These are phyloP conservation scores for Tetrahymena borealis DNA, from an alignment of 73 alveolate genomes.

Conservation along the genomic window DNA sequence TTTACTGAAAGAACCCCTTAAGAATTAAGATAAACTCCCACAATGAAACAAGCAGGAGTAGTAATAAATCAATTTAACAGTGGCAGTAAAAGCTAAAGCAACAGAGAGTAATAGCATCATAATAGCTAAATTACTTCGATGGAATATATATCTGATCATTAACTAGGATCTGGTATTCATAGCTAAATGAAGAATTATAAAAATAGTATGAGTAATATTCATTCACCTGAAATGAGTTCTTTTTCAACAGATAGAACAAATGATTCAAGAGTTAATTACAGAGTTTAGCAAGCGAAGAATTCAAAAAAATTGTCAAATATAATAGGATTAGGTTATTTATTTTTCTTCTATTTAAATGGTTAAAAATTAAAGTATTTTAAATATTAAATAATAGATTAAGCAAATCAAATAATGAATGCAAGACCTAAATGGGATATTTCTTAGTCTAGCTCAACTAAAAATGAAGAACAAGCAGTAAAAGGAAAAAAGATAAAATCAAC, in stretches of 20 bases:
- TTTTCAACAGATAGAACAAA: not conserved
- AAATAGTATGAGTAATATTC: not conserved
- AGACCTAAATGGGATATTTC: not conserved
- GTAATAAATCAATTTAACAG: too few species aligned
- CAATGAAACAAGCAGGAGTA: too few species aligned
- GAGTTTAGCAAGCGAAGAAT: not conserved
- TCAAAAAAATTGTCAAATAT: not conserved
- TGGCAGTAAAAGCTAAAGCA: too few species aligned
- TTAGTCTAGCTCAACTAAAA: not conserved
- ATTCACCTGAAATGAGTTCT: not conserved
- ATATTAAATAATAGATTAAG: not conserved
- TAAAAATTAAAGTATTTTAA: too few species aligned
- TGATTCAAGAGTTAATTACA: not conserved
- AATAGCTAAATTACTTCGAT: not conserved
- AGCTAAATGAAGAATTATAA: not conserved
- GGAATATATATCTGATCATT: not conserved
- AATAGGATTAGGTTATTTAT: not conserved
- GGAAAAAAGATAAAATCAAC: not conserved
- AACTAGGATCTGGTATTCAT: not conserved
- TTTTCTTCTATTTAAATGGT: too few species aligned
- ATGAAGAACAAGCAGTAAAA: not conserved
- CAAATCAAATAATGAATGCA: not conserved
- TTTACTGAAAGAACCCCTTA: too few species aligned
- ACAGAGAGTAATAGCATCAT: not conserved
- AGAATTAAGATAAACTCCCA: too few species aligned